Evolutionary conservation across 1,284 basidiomycete species (phyloP), one percentile per base, ranked within the genome.

Genomic region (Golubevia sp.): DNA sequence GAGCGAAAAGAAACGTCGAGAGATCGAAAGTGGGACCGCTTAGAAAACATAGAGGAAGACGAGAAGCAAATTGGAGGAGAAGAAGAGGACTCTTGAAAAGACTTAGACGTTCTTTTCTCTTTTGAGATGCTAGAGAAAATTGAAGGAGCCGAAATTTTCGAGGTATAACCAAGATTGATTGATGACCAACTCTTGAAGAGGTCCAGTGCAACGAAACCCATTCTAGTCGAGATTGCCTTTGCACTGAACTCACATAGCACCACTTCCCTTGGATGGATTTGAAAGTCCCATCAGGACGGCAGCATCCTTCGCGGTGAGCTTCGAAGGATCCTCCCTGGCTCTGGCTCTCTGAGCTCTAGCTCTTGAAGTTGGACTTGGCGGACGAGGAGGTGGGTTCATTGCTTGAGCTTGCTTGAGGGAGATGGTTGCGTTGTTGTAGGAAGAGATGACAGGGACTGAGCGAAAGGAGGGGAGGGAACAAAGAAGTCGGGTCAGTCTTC

Each of bases 391-490:
- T 0, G 94, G 94, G 77, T 93, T 94, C 92, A 98, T 93, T 6
- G 94, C 90, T 85, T 98, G 95, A 0, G 96, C 96, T 54, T 97
- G 92, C 49, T 91, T 89, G 49, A 99, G 88, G 1, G 94, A 93
- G 44, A 99, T 98, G 1, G 95, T 99, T 2, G 94, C 92, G 63
- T 98, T 94, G 82, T 97, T 97, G 86, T 93, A 95, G 1, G 94
- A 97, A 4, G 95, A 97, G 24, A 97, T 91, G 60, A 99, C 95
- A 24, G 95, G 92, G 70, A 77, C 64, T 74, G 68, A 38, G 23
- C 30, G 53, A 23, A 13, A 26, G 20, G 20, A 15, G 3, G 11
- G 13, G 21, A 49, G n/a, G 23, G 7, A 38, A 62, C 5, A 34
- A 34, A 11, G 20, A 3, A 13, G 7, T 21, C n/a, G 50, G 6